Percentiles rank a stretch among this genome's conserved stretches.
Evolutionary conservation across 768 basidiomycete species (phyloP).

Genomic region (Termitomyces heimii): DNA sequence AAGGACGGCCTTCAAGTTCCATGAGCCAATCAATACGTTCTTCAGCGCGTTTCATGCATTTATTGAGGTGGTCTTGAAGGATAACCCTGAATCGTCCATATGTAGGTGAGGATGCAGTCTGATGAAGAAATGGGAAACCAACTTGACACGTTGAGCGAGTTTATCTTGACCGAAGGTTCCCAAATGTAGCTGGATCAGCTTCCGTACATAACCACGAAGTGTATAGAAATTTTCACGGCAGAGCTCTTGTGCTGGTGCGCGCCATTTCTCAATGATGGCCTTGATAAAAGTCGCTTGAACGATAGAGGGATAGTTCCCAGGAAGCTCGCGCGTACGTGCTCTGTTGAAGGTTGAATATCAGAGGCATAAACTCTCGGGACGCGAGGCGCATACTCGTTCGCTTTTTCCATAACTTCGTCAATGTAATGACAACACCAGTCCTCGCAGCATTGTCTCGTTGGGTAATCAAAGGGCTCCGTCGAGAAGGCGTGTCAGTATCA

Average conservation of each 20-base stretch:
- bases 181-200: constrained; percentile 46
- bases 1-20: constrained; percentile 35
- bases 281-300: constrained; percentile 49
- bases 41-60: constrained; percentile 32
- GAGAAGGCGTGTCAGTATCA: not conserved
- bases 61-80: constrained; percentile 44
- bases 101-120: not conserved
- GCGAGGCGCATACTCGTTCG: constrained; percentile 35
- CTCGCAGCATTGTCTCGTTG: not conserved
- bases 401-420: constrained; percentile 44
- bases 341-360: constrained; percentile 25
- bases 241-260: constrained; percentile 35
- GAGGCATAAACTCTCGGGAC: not conserved
- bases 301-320: constrained; percentile 59
- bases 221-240: constrained; percentile 32
- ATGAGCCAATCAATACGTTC: constrained; percentile 40
- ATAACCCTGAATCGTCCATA: constrained; percentile 30
- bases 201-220: constrained; percentile 32
- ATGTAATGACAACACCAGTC: constrained; percentile 35
- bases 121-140: not conserved
- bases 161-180: constrained; percentile 43
- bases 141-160: constrained; percentile 42
- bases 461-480: not conserved
- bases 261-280: constrained; percentile 41
- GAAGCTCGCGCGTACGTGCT: constrained; percentile 65